Percentiles rank a stretch among this genome's conserved stretches.
Evolutionary conservation across 2,329 filamentous ascomycete genomes (phyloP).

Genomic region (Coniella lustricola): DNA sequence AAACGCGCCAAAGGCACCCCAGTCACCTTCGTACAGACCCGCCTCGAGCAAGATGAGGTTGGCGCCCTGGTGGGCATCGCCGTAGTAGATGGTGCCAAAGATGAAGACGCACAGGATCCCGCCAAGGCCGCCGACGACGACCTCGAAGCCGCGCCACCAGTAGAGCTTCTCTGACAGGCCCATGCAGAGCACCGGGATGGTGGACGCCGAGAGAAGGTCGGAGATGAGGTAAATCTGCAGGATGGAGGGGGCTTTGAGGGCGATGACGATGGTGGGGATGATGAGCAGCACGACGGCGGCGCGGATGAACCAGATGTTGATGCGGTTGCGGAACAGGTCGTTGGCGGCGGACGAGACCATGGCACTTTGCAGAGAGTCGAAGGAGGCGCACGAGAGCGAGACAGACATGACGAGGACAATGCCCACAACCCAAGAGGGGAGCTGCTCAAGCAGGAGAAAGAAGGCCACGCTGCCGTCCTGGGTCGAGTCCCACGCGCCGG

Average conservation of each 20-base stretch:
- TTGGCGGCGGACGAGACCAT: conserved; percentile 83
- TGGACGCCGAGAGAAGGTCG: conserved; percentile 69
- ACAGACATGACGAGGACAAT: conserved; percentile 77
- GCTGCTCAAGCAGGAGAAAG: conserved; percentile 64
- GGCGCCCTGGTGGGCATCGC: conserved; percentile 53
- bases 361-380: conserved; percentile 73
- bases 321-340: conserved; percentile 75
- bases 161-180: conserved; percentile 59
- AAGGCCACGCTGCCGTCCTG: conserved; percentile 61
- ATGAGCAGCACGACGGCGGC: conserved; percentile 63
- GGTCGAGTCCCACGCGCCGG: conserved; percentile 58
- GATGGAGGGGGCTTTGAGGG: conserved; percentile 65
- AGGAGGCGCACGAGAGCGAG: conserved; percentile 67
- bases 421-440: conserved; percentile 76
- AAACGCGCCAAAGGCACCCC: conserved; percentile 78
- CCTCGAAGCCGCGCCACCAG: conserved; percentile 75
- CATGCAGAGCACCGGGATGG: conserved; percentile 68
- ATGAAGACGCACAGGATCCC: conserved; percentile 75
- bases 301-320: conserved; percentile 70
- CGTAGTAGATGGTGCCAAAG: conserved; percentile 74
- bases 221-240: conserved; percentile 79
- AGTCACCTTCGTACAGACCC: conserved; percentile 70
- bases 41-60: conserved; percentile 64
- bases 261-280: conserved; percentile 66
- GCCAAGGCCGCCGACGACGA: conserved; percentile 69